A percentile compares a stretch with the other conserved stretches of the same genome.
phyloP scores from a whole-genome alignment of 1,284 basidiomycete species.

The Cutaneotrichosporon sp. region DNA sequence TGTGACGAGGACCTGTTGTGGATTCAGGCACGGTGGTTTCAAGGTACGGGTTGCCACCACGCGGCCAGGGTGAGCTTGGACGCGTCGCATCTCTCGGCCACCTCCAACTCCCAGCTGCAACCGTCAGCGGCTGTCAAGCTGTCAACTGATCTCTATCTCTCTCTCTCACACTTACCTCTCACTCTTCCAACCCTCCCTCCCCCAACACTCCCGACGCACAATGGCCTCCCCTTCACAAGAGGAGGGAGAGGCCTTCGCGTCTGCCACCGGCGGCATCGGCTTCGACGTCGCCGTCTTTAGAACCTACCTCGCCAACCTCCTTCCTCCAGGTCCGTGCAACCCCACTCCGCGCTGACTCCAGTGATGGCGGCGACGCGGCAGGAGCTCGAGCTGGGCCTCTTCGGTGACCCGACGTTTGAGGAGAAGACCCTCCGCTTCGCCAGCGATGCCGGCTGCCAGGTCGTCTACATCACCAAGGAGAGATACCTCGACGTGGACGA shows the following conservation, averaged over 20 bases:
- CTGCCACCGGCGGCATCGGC: slow-evolving; percentile 26
- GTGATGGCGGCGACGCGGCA: slow-evolving; percentile 49
- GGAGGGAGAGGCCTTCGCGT: slow-evolving; percentile 31
- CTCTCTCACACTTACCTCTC: not conserved
- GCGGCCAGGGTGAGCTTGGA: not conserved
- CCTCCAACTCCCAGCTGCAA: not conserved
- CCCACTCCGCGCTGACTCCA: slow-evolving; percentile 17
- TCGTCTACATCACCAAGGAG: slow-evolving; percentile 51
- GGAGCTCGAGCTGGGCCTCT: slow-evolving; percentile 47
- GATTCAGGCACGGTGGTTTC: not conserved
- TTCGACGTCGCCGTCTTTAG: slow-evolving; percentile 50
- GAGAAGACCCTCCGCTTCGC: slow-evolving; percentile 51
- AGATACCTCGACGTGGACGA: slow-evolving; percentile 40
- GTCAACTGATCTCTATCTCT: too few species aligned
- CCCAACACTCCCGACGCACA: not conserved
- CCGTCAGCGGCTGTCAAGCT: not conserved
- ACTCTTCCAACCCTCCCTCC: not conserved
- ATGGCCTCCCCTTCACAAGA: slow-evolving; percentile 31
- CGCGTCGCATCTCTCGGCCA: not conserved
- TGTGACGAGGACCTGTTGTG: not conserved
- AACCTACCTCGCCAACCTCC: slow-evolving; percentile 41
- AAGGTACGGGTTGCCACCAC: not conserved
- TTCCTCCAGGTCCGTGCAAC: slow-evolving; percentile 41
- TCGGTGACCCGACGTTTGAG: slow-evolving; percentile 48
- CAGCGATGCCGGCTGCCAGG: slow-evolving; percentile 46